Conservation (phyloP, 2,329 filamentous ascomycete genomes). For the Penicillium sp. region DNA sequence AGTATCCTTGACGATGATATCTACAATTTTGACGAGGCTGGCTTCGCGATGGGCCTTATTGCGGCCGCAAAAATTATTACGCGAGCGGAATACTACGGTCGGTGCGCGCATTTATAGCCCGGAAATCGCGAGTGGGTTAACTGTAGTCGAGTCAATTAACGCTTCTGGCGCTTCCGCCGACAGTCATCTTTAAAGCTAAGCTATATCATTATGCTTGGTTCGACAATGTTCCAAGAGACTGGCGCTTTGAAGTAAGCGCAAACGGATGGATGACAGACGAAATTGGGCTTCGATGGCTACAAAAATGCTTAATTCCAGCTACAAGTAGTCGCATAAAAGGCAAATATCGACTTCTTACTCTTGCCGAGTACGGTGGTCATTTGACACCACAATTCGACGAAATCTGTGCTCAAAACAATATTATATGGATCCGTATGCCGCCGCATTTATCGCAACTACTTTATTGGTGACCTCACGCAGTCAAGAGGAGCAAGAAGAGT, state of each 20-base stretch:
- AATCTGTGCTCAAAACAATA: conserved; percentile 38
- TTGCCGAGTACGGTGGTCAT: conserved; percentile 41
- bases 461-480: conserved; percentile 5
- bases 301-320: conserved; percentile 36
- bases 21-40: conserved; percentile 9
- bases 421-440: too few relatives aligned
- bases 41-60: conserved; percentile 2
- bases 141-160: conserved; percentile 14
- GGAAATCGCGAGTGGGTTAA: conserved; percentile 17
- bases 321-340: conserved; percentile 25
- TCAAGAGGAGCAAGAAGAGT: conserved; percentile 5
- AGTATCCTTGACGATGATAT: conserved; percentile 3
- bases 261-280: too few relatives aligned
- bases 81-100: background rate
- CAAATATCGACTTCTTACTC: conserved; percentile 36
- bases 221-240: background rate
- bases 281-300: too few relatives aligned
- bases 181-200: conserved; percentile 15
- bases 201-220: conserved; percentile 8
- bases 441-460: too few relatives aligned
- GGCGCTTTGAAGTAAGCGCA: conserved; percentile 17
- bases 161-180: background rate
- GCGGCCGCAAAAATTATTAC: conserved; percentile 1
- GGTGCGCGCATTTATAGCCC: conserved; percentile 2
- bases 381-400: conserved; percentile 35